Evolutionary conservation across 345 rosid genomes (phyloP), one percentile per base, ranked within the genome.

Genomic region (Streptanthus diversifolius): DNA sequence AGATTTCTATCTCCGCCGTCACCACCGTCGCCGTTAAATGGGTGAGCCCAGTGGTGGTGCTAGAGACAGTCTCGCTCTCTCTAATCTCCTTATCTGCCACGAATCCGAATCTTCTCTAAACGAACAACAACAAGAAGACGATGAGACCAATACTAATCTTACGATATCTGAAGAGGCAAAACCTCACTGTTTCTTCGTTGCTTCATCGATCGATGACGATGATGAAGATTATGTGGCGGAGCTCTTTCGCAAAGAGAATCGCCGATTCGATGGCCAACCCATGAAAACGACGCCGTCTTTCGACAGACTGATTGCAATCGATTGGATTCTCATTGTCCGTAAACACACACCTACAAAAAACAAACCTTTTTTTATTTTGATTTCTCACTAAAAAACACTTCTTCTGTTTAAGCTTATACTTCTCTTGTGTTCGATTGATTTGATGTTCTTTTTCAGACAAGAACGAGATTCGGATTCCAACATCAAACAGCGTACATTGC

Each of bases 311-410:
- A 69, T 83, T 73, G 93, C 95, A 2, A 79, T 92, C 80, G 82
- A 84, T 35, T 90, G 98, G 98, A 88, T 90, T 71, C 74, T 88
- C 81, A 82, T 83, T 76, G 98, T 92, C 36, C 24, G 82, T 81
- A 56, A 40, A 30, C 40, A 3, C 19, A 13, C 11, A n/a, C 58
- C 14, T 36, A n/a, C 8, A 8, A 5, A 5, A 14, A 30, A 2
- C 12, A 30, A n/a, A 57, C 9, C 30, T 60, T 22, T 36, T 39
- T 14, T 6, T 29, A 21, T 49, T 5, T 5, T 8, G 4, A 2
- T 4, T 56, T 32, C 30, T 29, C 18, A 22, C 36, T 2, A 25
- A 4, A 24, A 3, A 25, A n/a, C 25, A 1, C 4, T 2, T 25
- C 19, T n/a, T n/a, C n/a, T n/a, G n/a, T n/a, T n/a, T n/a, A n/a